phyloP scores from a whole-genome alignment of 305 asterid genomes.

The Fraxinus greggii region DNA sequence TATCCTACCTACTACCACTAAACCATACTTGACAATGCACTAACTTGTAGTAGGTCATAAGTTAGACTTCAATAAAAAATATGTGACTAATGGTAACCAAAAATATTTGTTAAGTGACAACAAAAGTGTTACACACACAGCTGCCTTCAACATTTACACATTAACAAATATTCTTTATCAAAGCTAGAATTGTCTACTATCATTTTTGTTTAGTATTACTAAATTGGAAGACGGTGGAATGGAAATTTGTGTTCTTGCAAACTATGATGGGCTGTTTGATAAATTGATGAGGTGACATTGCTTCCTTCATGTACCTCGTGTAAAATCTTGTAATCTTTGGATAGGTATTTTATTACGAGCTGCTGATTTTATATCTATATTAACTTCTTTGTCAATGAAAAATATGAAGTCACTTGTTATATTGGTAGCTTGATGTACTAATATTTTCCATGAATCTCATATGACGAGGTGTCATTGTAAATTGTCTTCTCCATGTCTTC shows the following conservation, averaged over 20 bases:
- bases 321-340: background rate
- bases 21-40: too few relatives aligned
- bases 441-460: background rate
- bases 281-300: background rate
- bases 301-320: background rate
- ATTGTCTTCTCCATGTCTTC: background rate
- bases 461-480: background rate
- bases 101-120: slow-evolving; percentile 48
- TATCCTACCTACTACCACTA: too few relatives aligned
- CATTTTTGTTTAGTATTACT: background rate
- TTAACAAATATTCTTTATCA: background rate
- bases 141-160: background rate
- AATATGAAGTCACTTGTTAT: background rate
- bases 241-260: background rate
- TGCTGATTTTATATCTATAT: background rate
- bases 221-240: background rate
- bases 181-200: background rate
- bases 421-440: background rate
- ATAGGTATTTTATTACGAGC: background rate
- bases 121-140: slow-evolving; percentile 48
- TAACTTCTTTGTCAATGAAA: background rate
- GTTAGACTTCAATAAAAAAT: too few relatives aligned
- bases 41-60: too few relatives aligned
- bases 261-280: background rate
- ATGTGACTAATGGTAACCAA: too few relatives aligned